Evolutionary conservation across 2,329 filamentous ascomycete species (phyloP).

Genomic region (Penicillium corylophilum): DNA sequence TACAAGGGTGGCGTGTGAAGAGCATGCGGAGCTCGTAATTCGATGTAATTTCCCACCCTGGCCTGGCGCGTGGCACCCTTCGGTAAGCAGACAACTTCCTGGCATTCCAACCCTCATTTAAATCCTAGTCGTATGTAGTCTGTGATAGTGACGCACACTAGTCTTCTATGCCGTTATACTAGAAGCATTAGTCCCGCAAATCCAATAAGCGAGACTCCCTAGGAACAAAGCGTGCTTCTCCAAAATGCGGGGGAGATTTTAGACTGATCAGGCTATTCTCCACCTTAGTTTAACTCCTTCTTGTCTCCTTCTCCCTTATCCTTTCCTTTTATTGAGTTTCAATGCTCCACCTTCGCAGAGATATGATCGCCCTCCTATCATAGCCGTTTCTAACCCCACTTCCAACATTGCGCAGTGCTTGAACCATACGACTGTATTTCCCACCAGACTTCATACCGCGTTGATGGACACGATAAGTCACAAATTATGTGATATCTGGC

Average conservation of each 20-base stretch:
- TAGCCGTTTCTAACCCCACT: not conserved
- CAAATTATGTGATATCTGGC: constrained; percentile 15
- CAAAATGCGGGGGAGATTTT: constrained; percentile 24
- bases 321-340: not conserved
- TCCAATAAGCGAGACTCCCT: constrained; percentile 13
- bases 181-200: constrained; percentile 8
- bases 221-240: constrained; percentile 1
- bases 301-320: constrained; percentile 4
- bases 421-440: not conserved
- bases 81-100: constrained; percentile 3
- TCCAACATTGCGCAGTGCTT: not conserved
- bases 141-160: not conserved
- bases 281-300: constrained; percentile 6
- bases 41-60: constrained; percentile 9
- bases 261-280: constrained; percentile 17
- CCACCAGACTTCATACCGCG: constrained; percentile 1
- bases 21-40: constrained; percentile 12
- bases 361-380: not conserved
- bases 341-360: not conserved
- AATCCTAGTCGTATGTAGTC: constrained; percentile 11
- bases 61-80: constrained; percentile 16
- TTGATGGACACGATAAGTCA: constrained; percentile 7
- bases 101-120: not conserved
- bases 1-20: constrained; percentile 13
- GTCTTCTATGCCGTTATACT: not conserved